These are phyloP conservation scores for Ceratocystiopsis brevicomis DNA, from an alignment of 2,329 filamentous ascomycete species.

Conservation along the genomic window DNA sequence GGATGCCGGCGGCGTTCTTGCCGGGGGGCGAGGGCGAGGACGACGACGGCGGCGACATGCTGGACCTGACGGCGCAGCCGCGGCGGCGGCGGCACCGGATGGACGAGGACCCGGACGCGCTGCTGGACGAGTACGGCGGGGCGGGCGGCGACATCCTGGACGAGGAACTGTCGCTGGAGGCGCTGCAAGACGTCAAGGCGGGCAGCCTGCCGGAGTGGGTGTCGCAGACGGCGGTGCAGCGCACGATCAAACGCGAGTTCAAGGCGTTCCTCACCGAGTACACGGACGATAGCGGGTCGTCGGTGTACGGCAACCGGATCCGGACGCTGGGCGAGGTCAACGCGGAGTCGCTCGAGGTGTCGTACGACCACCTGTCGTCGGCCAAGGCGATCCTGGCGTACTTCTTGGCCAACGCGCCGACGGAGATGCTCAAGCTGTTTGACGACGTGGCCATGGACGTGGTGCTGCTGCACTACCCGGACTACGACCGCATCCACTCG, in stretches of 20 bases:
- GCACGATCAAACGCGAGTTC: constrained; percentile 90
- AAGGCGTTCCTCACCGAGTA: constrained; percentile 94
- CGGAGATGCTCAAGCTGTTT: constrained; percentile 91
- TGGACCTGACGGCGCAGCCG: constrained; percentile 72
- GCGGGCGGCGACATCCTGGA: constrained; percentile 66
- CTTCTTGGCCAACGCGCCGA: constrained; percentile 85
- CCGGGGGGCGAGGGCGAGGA: constrained; percentile 76
- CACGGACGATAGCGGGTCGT: constrained; percentile 71
- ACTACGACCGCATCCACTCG: constrained; percentile 92
- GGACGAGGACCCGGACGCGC: constrained; percentile 84
- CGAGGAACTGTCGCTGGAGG: constrained; percentile 82
- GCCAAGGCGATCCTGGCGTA: constrained; percentile 89
- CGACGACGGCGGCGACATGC: constrained; percentile 66
- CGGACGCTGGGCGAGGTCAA: constrained; percentile 93
- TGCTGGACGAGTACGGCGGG: constrained; percentile 39
- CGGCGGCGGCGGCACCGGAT: constrained; percentile 75
- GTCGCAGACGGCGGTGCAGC: constrained; percentile 69
- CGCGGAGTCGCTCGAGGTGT: constrained; percentile 88
- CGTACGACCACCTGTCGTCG: constrained; percentile 76
- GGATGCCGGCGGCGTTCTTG: constrained; percentile 55
- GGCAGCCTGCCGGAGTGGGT: constrained; percentile 92
- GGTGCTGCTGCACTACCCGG: constrained; percentile 85
- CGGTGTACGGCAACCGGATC: constrained; percentile 88
- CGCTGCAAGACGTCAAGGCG: constrained; percentile 81
- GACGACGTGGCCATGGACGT: constrained; percentile 95